phyloP scores from a whole-genome alignment of 805 yeast genomes.

The Naumovozyma castellii region DNA sequence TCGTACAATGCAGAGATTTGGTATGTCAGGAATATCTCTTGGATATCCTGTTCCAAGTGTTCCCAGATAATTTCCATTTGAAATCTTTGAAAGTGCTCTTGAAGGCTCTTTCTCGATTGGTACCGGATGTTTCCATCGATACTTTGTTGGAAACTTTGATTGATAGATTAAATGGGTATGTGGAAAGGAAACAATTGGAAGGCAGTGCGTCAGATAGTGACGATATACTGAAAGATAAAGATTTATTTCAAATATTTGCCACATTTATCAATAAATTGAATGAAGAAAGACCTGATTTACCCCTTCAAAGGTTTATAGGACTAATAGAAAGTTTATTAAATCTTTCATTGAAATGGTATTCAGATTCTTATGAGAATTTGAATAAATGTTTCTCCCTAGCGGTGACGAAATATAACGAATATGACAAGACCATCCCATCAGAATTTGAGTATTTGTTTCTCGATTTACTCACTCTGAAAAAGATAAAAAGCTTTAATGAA shows the following conservation, averaged over 20 bases:
- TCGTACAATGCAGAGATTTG: slow-evolving; percentile 83
- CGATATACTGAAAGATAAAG: slow-evolving; percentile 12
- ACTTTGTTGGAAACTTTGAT: slow-evolving; percentile 62
- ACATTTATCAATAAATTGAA: slow-evolving; percentile 48
- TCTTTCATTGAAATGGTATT: slow-evolving; percentile 58
- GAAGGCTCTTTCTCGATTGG: slow-evolving; percentile 53
- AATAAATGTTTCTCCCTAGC: slow-evolving; percentile 55
- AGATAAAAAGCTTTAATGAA: slow-evolving; percentile 2
- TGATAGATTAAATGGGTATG: slow-evolving; percentile 41
- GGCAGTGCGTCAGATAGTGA: slow-evolving; percentile 6
- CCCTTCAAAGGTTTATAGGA: slow-evolving; percentile 54
- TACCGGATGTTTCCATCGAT: slow-evolving; percentile 60
- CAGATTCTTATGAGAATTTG: slow-evolving; percentile 48
- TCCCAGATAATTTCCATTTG: slow-evolving; percentile 87
- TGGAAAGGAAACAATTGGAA: slow-evolving; percentile 5
- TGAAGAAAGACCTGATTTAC: slow-evolving; percentile 52
- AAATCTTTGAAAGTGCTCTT: slow-evolving; percentile 60
- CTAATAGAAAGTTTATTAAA: slow-evolving; percentile 58
- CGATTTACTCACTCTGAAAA: slow-evolving; percentile 13
- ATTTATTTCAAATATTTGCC: slow-evolving; percentile 59
- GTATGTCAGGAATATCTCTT: slow-evolving; percentile 87
- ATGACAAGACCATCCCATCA: slow-evolving; percentile 7
- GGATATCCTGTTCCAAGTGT: slow-evolving; percentile 87
- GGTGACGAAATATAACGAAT: slow-evolving; percentile 31
- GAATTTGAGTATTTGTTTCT: slow-evolving; percentile 14